These are phyloP conservation scores for Taxillus chinensis DNA, from an alignment of 164 flowering plant species.

Conservation along the genomic window DNA sequence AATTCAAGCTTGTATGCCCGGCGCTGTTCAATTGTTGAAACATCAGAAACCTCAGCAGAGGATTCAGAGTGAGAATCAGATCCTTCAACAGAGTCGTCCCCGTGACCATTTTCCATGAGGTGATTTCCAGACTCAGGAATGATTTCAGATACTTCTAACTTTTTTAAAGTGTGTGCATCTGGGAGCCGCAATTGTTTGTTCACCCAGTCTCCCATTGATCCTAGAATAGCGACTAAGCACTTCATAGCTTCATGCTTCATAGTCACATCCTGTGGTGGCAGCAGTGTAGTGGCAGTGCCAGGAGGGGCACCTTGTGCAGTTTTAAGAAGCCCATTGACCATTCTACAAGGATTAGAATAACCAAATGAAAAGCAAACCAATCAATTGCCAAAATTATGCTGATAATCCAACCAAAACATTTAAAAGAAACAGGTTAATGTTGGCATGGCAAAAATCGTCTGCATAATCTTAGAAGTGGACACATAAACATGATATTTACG, in stretches of 20 bases:
- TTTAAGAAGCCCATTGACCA: constrained; percentile 99
- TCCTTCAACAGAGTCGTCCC: constrained; percentile 64
- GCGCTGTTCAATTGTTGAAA: constrained; percentile 78
- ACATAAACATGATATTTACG: neutral
- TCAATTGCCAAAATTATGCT: neutral
- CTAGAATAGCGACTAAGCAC: constrained; percentile 74
- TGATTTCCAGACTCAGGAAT: constrained; percentile 42
- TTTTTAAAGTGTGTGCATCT: constrained; percentile 65
- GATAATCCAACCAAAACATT: neutral
- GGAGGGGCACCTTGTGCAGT: constrained; percentile 99
- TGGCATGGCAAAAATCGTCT: neutral
- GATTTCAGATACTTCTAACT: constrained; percentile 46
- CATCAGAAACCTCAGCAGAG: constrained; percentile 83
- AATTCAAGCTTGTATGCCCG: constrained; percentile 99
- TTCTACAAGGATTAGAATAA: constrained; percentile 39
- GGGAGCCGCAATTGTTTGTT: constrained; percentile 90
- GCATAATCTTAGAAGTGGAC: neutral
- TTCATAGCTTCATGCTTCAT: constrained; percentile 97
- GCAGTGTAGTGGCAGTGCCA: constrained; percentile 63
- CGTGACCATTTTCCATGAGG: constrained; percentile 62
- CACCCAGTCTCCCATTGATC: constrained; percentile 99
- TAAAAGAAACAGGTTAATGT: neutral
- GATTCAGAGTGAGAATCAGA: constrained; percentile 80
- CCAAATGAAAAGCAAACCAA: neutral
- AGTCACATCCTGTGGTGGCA: constrained; percentile 88